These are phyloP conservation scores for Colletotrichum sp. DNA, from an alignment of 2,329 filamentous ascomycete species.

Conservation along the genomic window DNA sequence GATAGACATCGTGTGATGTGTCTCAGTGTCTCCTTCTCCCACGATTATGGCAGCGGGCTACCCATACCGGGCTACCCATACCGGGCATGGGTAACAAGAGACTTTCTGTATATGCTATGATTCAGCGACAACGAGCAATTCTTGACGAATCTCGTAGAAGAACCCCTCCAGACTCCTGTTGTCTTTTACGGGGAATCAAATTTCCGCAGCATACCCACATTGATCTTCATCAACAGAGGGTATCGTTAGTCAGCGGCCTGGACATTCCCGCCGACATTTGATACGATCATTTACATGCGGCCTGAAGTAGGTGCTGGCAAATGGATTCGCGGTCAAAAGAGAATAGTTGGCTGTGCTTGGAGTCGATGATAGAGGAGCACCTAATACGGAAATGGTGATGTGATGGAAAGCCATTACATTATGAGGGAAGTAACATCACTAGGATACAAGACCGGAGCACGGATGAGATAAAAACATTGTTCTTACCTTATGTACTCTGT, in stretches of 20 bases:
- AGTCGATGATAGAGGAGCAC: background rate
- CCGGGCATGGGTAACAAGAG: background rate
- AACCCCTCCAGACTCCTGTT: background rate
- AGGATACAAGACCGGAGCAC: background rate
- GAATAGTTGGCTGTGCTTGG: background rate
- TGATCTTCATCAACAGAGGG: background rate
- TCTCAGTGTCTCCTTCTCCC: background rate
- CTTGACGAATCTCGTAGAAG: background rate
- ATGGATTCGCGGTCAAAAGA: background rate
- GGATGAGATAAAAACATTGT: background rate
- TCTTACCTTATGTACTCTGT: background rate
- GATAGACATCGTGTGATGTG: background rate
- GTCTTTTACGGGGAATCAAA: background rate
- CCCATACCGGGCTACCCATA: background rate
- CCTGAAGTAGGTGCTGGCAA: accelerated
- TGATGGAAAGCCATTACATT: background rate
- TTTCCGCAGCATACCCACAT: background rate
- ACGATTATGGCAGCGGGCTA: background rate
- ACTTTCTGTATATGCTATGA: background rate
- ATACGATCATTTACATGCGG: background rate
- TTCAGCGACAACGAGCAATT: background rate
- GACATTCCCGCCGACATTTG: background rate
- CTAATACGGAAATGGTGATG: background rate
- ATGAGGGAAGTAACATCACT: background rate
- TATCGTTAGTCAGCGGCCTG: background rate